Evolutionary conservation across 176 grass and related monocot species (phyloP), one percentile per base, ranked within the genome.

Genomic region (Oryza rufipogon): DNA sequence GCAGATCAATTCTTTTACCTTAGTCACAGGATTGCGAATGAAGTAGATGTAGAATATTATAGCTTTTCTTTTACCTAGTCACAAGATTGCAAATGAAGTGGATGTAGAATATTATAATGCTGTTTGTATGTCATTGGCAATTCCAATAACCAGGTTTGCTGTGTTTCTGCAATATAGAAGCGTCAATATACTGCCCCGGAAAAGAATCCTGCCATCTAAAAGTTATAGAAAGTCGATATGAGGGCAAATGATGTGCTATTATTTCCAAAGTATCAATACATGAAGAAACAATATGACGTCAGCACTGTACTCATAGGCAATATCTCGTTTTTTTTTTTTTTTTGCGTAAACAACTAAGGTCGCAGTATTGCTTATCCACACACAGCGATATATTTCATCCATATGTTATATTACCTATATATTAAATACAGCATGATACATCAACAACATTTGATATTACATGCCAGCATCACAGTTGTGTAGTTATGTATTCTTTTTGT

Each of bases 401-500:
- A 9, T 61, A 22, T 22, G 66, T 25, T 39, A 70, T 49, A 52
- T 70, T 70, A 36, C 20, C n/a, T 71, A 38, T 22, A 58, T 36
- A n/a, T 56, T 28, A 14, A 32, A 17, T 71, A 46, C 38, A 0
- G 17, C 44, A 4, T 1, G 11, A 58, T 44, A 74, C 25, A 46
- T 30, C 20, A 71, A 45, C 51, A 7, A 4, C 16, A 75, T n/a
- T 16, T 1, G 52, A 38, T 2, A 72, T 71, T 33, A 76, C 3
- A 12, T 10, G 9, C 73, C 56, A 63, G 44, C 39, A 41, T 41
- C 39, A 41, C 39, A 41, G 32, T 7, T 34, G 4, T 80, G 38
- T 12, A 70, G 28, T 87, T 54, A 89, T 39, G 82, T 70, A 34
- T 94, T 92, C 74, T 94, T 97, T 85, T 91, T 92, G 70, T 60